These are phyloP conservation scores for Rhizopus sp. DNA, from an alignment of 371 early-diverging fungal genomes.

Conservation along the genomic window DNA sequence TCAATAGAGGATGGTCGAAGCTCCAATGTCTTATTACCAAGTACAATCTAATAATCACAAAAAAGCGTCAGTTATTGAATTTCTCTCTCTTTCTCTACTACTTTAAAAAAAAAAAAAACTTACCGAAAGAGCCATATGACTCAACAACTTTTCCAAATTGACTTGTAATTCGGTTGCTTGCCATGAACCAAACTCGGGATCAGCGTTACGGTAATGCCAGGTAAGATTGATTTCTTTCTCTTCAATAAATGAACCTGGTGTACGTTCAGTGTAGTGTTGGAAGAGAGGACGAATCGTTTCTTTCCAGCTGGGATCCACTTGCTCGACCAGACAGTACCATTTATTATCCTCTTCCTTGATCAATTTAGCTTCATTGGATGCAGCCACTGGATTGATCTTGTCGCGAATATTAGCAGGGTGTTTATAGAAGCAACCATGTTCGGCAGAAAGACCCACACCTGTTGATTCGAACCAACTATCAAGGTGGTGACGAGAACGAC, in stretches of 20 bases:
- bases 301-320: conserved; percentile 89
- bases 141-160: conserved; percentile 90
- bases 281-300: conserved; percentile 91
- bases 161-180: conserved; percentile 84
- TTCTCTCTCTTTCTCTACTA: neutral
- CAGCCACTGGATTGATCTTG: conserved; percentile 36
- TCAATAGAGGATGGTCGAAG: conserved; percentile 91
- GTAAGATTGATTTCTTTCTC: conserved; percentile 88
- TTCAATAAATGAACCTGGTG: conserved; percentile 93
- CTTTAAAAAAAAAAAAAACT: too few relatives aligned
- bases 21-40: conserved; percentile 94
- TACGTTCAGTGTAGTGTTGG: conserved; percentile 93
- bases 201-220: conserved; percentile 93
- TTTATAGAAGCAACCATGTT: conserved; percentile 96
- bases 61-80: neutral
- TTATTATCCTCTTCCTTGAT: conserved; percentile 61
- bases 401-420: conserved; percentile 76
- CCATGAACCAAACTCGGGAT: conserved; percentile 85
- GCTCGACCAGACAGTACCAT: conserved; percentile 89
- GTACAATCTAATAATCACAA: conserved; percentile 61
- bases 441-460: conserved; percentile 90
- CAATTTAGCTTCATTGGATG: conserved; percentile 62
- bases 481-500: conserved; percentile 81
- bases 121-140: conserved; percentile 91
- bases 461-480: conserved; percentile 87